These are phyloP conservation scores for Oryza australiensis DNA, from an alignment of 176 grass and related monocot genomes.

Conservation along the genomic window DNA sequence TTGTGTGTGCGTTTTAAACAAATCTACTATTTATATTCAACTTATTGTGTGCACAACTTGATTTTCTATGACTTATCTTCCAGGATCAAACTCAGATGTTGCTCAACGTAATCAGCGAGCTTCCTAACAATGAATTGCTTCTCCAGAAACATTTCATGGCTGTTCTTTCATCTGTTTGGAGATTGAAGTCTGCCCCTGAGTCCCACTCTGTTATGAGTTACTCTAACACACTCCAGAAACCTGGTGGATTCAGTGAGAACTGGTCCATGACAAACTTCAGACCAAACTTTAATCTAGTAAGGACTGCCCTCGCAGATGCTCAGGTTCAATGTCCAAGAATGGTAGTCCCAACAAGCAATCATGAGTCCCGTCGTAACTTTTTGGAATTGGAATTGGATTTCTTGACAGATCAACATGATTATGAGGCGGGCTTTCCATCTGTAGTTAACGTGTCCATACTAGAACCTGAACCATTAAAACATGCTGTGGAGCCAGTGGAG, in stretches of 20 bases:
- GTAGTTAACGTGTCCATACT: constrained; percentile 66
- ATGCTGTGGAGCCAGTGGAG: constrained; percentile 17
- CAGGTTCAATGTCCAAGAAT: constrained; percentile 41
- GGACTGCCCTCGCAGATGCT: constrained; percentile 61
- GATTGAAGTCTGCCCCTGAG: constrained; percentile 60
- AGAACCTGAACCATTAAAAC: constrained; percentile 46
- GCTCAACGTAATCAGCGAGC: constrained; percentile 78
- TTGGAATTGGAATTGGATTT: constrained; percentile 82
- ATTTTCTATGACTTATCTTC: constrained; percentile 36
- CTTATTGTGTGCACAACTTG: constrained; percentile 5
- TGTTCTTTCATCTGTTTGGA: constrained; percentile 94
- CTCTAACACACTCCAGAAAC: constrained; percentile 39
- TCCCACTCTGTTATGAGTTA: constrained; percentile 14
- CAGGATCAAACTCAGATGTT: constrained; percentile 92
- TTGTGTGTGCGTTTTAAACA: background rate
- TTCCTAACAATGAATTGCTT: constrained; percentile 84
- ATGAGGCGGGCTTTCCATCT: constrained; percentile 58
- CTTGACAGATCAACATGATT: constrained; percentile 32
- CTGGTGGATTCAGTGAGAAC: constrained; percentile 36
- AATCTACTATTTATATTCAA: background rate
- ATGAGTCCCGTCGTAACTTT: constrained; percentile 41
- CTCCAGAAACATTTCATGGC: constrained; percentile 94
- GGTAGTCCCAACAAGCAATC: constrained; percentile 37
- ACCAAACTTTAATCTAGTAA: constrained; percentile 57
- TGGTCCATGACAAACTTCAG: constrained; percentile 50